These are phyloP conservation scores for Cynanchum wilfordii DNA, from an alignment of 257 asterid genomes.

Conservation along the genomic window DNA sequence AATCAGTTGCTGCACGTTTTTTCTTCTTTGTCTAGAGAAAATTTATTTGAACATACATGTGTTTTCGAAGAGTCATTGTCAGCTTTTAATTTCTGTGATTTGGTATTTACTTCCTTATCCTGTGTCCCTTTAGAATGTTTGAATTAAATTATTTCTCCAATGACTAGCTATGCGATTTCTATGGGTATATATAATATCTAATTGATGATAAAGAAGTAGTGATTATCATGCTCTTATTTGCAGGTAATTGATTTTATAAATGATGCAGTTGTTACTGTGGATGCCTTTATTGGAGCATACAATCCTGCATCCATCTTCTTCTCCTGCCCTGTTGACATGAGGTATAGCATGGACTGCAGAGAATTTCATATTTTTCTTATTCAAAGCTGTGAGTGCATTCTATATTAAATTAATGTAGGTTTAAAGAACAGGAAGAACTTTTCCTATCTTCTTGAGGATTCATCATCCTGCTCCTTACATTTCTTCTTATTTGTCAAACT, in stretches of 20 bases:
- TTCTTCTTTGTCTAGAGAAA: not conserved
- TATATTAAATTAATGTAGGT: not conserved
- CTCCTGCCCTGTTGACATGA: constrained; percentile 63
- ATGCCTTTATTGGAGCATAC: constrained; percentile 71
- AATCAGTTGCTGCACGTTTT: not conserved
- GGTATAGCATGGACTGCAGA: constrained; percentile 38
- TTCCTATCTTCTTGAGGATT: not conserved
- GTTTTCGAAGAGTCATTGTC: not conserved
- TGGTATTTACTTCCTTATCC: not conserved
- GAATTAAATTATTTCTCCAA: not conserved
- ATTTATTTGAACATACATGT: not conserved
- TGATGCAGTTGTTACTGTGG: constrained; percentile 84
- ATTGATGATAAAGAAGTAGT: not conserved
- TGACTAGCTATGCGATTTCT: not conserved
- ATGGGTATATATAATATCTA: not conserved
- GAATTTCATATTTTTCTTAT: not conserved
- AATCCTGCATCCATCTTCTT: constrained; percentile 71
- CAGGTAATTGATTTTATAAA: constrained; percentile 98
- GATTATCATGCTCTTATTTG: constrained; percentile 7
- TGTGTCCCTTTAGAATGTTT: not conserved
- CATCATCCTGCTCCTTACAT: not conserved
- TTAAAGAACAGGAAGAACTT: not conserved
- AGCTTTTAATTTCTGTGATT: not conserved
- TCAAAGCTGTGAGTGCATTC: not conserved
- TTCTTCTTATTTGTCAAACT: not conserved